phyloP scores from a whole-genome alignment of 148 eudicot species.

The Camellia lanceoleosa region DNA sequence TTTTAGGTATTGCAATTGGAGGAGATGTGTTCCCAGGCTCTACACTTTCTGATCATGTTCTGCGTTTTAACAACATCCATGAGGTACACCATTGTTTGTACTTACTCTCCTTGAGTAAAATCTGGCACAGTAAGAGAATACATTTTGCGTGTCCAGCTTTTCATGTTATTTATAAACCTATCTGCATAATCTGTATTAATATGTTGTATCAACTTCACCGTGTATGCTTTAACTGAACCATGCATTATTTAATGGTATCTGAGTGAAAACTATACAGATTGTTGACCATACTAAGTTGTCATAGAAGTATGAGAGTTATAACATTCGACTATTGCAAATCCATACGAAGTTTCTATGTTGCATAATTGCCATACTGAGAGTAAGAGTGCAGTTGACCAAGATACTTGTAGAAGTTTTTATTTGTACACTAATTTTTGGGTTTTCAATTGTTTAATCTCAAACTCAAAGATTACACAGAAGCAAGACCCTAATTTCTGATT shows the following conservation, averaged over 20 bases:
- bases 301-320: background rate
- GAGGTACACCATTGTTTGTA: conserved; percentile 46
- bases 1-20: conserved; percentile 91
- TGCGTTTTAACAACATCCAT: conserved; percentile 97
- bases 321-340: background rate
- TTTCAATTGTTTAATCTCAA: background rate
- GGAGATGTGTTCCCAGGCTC: conserved; percentile 99
- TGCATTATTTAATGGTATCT: background rate
- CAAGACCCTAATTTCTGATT: background rate
- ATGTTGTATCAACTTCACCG: background rate
- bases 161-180: background rate
- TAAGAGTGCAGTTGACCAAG: conserved; percentile 7
- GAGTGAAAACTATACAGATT: background rate
- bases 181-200: background rate
- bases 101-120: background rate
- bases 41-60: conserved; percentile 92
- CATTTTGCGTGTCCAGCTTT: background rate
- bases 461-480: background rate
- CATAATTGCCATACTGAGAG: background rate
- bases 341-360: background rate
- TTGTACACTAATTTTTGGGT: background rate
- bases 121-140: background rate
- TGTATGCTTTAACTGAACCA: background rate
- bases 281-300: background rate
- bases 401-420: background rate